Evolutionary conservation across 208 protist genomes (phyloP), one percentile per base, ranked within the genome.

Genomic region (Leishmania aethiopica): DNA sequence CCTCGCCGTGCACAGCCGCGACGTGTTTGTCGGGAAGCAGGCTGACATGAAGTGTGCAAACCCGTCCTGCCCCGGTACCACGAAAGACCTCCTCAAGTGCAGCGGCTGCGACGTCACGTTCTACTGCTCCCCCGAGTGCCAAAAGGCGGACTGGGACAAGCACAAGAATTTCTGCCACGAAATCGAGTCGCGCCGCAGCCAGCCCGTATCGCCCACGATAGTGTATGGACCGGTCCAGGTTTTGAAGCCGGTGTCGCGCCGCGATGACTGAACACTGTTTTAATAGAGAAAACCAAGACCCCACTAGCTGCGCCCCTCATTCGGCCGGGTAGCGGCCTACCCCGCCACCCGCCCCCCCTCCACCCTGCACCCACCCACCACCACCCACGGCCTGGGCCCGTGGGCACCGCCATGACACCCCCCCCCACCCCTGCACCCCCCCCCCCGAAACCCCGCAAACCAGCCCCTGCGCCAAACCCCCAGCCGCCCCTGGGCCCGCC

Each of bases 71-170:
- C 86, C 90, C 25, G 86, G 84, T n/a, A 85, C 84, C 40, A 87
- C 84, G 1, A 90, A 90, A 69, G 89, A 96, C 67, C 89, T 95
- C 59, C 88, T 94, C 51, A 95, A 94, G 77, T 96, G 93, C 86
- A 92, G 90, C 80, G 93, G 90, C 64, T 96, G 93, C 77, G 86
- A 93, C 72, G 86, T 90, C 40, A 94, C 91, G 42, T 96, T 91
- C 84, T 96, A 96, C 84, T 96, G 93, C 86, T 92, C 84, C 59
- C 77, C 90, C 32, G 84, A 86, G 53, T 96, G 93, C 84, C 93
- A 95, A 71, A 90, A 90, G 80, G 88, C 89, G 40, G 89, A 96
- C 83, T 96, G 91, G 91, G 89, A 96, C 66, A 89, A 86, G 64
- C 93, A 96, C 81, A 92, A 92, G 55, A 85, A 82, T 55, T 90